Evolutionary conservation across 495 filamentous ascomycete genomes (phyloP).

Genomic region (Astrothelium macrocarpum): DNA sequence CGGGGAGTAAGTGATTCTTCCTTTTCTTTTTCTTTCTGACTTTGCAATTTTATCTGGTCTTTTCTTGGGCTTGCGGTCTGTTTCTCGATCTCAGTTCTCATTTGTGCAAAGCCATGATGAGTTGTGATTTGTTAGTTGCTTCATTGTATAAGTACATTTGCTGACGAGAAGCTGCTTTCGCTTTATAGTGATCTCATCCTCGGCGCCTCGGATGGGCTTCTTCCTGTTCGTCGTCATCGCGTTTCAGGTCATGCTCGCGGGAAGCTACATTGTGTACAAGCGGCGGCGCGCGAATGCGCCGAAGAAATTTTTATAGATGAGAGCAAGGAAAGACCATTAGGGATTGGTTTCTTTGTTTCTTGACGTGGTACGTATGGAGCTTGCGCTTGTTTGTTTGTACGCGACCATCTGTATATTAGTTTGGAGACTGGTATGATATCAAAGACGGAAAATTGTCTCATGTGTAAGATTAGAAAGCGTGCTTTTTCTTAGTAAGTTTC

Average conservation of each 20-base stretch:
- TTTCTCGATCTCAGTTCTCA: not conserved
- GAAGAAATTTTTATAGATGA: slow-evolving; percentile 78
- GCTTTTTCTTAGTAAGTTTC: no score
- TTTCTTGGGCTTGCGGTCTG: not conserved
- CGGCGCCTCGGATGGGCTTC: slow-evolving; percentile 56
- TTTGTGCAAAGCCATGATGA: not conserved
- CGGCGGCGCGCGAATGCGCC: slow-evolving; percentile 60
- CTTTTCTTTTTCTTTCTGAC: not conserved
- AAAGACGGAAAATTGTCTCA: no score
- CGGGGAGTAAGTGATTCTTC: slow-evolving; percentile 23
- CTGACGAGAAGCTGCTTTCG: slow-evolving; percentile 7
- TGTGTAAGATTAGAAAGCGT: no score
- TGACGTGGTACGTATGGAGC: not conserved
- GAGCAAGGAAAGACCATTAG: not conserved
- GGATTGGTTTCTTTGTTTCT: not conserved
- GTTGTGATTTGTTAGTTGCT: no score
- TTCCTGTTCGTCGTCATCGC: slow-evolving; percentile 67
- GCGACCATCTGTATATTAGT: not conserved
- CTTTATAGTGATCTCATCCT: slow-evolving; percentile 46
- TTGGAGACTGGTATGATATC: not conserved
- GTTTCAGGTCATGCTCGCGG: slow-evolving; percentile 62
- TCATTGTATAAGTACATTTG: no score
- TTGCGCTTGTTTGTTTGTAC: not conserved
- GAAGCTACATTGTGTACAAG: slow-evolving; percentile 72
- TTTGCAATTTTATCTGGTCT: not conserved